phyloP scores from a whole-genome alignment of 345 rosid genomes.

The Heritiera littoralis region DNA sequence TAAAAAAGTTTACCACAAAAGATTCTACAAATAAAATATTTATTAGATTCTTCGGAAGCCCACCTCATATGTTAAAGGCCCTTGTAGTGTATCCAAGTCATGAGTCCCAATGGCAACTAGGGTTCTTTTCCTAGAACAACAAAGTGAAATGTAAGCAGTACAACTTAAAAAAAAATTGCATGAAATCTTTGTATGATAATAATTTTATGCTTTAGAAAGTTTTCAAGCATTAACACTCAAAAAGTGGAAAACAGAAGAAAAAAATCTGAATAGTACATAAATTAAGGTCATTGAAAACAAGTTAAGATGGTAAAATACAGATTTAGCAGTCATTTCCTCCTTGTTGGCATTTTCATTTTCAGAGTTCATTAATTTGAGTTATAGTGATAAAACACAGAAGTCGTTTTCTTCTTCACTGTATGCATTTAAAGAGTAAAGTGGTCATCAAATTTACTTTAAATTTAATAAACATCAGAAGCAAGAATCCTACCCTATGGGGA shows the following conservation, averaged over 20 bases:
- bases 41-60: constrained; percentile 18
- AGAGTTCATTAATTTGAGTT: not conserved
- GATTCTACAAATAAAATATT: not conserved
- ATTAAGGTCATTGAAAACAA: not conserved
- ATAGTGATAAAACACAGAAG: not conserved
- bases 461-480: not conserved
- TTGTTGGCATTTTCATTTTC: not conserved
- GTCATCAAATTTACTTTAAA: not conserved
- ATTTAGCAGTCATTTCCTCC: not conserved
- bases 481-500: not conserved
- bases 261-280: not conserved
- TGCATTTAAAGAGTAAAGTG: not conserved
- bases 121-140: constrained; percentile 66
- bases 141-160: constrained; percentile 4
- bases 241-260: not conserved
- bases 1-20: not conserved
- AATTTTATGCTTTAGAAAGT: not conserved
- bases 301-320: not conserved
- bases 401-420: not conserved
- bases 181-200: not conserved
- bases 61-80: constrained; percentile 95
- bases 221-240: not conserved
- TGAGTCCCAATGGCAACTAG: constrained; percentile 96
- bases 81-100: constrained; percentile 86
- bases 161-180: not conserved